Conservation (phyloP, 2,329 filamentous ascomycete species). For the Gnomoniopsis smithogilvyi region DNA sequence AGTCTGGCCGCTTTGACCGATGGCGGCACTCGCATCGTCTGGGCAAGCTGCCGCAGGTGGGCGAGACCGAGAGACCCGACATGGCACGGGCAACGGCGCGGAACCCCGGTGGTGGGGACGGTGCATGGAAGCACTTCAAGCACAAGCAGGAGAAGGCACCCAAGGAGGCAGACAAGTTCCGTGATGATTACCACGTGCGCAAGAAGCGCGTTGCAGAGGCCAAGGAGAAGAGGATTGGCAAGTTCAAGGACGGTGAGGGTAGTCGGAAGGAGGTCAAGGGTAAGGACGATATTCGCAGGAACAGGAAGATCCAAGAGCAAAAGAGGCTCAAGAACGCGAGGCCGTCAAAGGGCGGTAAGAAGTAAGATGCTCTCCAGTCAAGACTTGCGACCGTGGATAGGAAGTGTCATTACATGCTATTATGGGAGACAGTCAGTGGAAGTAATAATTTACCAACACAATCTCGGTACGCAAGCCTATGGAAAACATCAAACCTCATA, state of each 20-base stretch:
- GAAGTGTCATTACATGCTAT: background rate
- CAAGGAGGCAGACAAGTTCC: constrained; percentile 87
- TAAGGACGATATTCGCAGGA: constrained; percentile 80
- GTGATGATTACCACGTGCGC: constrained; percentile 85
- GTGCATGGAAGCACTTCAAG: constrained; percentile 63
- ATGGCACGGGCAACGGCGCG: constrained; percentile 28
- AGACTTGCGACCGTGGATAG: background rate
- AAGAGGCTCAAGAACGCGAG: constrained; percentile 85
- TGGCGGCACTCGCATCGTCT: constrained; percentile 89
- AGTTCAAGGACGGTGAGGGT: constrained; percentile 69
- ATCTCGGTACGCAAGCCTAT: background rate
- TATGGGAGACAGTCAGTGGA: background rate
- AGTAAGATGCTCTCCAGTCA: background rate
- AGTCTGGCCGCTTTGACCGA: constrained; percentile 86
- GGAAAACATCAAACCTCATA: background rate
- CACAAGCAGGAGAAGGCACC: constrained; percentile 87
- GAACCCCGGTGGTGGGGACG: constrained; percentile 28
- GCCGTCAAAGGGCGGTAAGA: constrained; percentile 54
- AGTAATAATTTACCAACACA: background rate
- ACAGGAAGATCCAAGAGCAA: constrained; percentile 72
- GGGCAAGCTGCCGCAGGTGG: constrained; percentile 72
- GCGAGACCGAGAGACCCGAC: constrained; percentile 67
- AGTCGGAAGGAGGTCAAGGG: constrained; percentile 77
- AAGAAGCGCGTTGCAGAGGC: constrained; percentile 89
- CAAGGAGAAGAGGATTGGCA: constrained; percentile 76